Conservation (phyloP, 768 basidiomycete species). For the Tulasnella sp. region DNA sequence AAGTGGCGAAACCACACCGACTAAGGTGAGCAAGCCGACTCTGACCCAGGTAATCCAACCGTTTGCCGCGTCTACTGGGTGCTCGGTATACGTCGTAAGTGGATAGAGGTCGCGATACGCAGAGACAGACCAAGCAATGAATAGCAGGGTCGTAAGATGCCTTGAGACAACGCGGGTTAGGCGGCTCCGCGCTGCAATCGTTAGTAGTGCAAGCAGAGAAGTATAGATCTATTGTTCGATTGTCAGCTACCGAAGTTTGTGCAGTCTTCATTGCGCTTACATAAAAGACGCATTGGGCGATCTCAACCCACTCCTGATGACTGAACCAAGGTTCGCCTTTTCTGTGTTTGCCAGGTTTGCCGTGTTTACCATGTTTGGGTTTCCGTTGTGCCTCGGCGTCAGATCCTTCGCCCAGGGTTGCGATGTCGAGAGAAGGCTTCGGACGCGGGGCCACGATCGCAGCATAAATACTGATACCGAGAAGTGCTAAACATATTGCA, state of each 20-base stretch:
- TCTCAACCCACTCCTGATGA: conserved; percentile 37
- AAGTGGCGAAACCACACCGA: conserved; percentile 51
- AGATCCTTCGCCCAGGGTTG: conserved; percentile 18
- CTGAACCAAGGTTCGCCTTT: conserved; percentile 32
- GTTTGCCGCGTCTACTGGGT: conserved; percentile 49
- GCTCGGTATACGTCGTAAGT: conserved; percentile 51
- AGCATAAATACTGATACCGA: conserved; percentile 49
- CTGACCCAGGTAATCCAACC: conserved; percentile 55
- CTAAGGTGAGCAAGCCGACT: conserved; percentile 46
- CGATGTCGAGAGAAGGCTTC: conserved; percentile 14
- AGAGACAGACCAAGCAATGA: conserved; percentile 50
- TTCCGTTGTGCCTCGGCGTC: conserved; percentile 27
- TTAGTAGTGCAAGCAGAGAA: conserved; percentile 44
- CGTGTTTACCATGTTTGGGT: conserved; percentile 35
- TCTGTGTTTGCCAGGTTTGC: conserved; percentile 35
- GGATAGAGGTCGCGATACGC: conserved; percentile 49
- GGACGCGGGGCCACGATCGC: conserved; percentile 42
- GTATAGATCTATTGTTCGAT: conserved; percentile 44
- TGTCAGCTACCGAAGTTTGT: not conserved
- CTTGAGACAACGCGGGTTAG: conserved; percentile 43
- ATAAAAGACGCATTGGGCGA: conserved; percentile 40
- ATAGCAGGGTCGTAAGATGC: conserved; percentile 51
- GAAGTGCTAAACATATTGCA: conserved; percentile 46
- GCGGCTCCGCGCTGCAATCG: conserved; percentile 42
- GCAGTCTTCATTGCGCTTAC: conserved; percentile 34